phyloP scores from a whole-genome alignment of 805 yeast species.

The Kodamaea sagamina region DNA sequence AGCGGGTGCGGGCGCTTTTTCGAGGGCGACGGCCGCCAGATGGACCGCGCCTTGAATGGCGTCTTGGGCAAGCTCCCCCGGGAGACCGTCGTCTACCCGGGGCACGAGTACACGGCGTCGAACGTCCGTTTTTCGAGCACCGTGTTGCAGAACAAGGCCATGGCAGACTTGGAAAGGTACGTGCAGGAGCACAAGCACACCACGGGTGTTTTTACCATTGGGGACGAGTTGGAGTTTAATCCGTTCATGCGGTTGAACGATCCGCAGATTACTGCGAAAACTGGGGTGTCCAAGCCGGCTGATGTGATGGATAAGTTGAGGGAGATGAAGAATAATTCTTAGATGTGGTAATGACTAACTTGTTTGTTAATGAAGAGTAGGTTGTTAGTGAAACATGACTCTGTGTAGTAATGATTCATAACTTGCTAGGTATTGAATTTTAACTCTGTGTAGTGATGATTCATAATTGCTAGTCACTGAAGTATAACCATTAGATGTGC shows the following conservation, averaged over 20 bases:
- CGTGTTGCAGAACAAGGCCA: slow-evolving; percentile 55
- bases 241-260: slow-evolving; percentile 87
- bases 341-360: no score
- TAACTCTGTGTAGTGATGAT: no score
- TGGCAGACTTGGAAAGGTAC: slow-evolving; percentile 55
- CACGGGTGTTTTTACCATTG: slow-evolving; percentile 84
- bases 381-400: no score
- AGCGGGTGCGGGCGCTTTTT: slow-evolving; percentile 97
- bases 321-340: slow-evolving; percentile 65
- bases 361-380: no score
- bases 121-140: slow-evolving; percentile 78
- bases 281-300: slow-evolving; percentile 51
- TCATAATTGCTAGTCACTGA: no score
- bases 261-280: slow-evolving; percentile 56
- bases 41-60: slow-evolving; percentile 68
- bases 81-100: slow-evolving; percentile 81
- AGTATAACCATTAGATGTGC: no score
- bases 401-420: no score
- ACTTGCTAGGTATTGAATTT: no score
- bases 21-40: slow-evolving; percentile 83
- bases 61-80: slow-evolving; percentile 62
- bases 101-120: slow-evolving; percentile 91
- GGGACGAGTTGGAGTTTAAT: slow-evolving; percentile 78
- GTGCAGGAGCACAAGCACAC: slow-evolving; percentile 61
- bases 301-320: slow-evolving; percentile 75